These are phyloP conservation scores for Plasmodium knowlesi DNA, from an alignment of 169 alveolate species.

Conservation along the genomic window DNA sequence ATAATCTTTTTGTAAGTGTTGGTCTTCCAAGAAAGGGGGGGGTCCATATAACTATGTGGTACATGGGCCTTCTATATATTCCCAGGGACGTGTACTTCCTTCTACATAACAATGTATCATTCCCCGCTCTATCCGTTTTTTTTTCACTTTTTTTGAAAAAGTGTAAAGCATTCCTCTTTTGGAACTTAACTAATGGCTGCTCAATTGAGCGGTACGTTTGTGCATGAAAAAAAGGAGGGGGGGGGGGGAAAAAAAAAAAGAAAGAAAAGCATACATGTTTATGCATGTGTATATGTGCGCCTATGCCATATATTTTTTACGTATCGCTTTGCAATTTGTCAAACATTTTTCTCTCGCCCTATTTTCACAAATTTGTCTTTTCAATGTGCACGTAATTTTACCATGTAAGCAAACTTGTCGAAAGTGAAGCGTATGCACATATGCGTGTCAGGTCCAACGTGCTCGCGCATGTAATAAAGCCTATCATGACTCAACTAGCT, in stretches of 20 bases:
- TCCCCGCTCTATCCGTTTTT: not conserved
- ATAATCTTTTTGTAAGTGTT: not conserved
- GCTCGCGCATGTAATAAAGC: not conserved
- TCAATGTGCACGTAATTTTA: not conserved
- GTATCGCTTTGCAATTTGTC: not conserved
- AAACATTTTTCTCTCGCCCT: not conserved
- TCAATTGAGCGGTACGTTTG: not conserved
- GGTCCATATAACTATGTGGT: not conserved
- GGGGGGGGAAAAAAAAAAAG: not conserved
- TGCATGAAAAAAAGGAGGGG: not conserved
- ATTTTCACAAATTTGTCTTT: slow-evolving; percentile 24
- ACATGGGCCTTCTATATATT: not conserved
- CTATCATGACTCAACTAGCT: not conserved
- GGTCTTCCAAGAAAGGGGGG: not conserved
- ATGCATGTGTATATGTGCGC: not conserved
- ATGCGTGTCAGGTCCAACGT: not conserved
- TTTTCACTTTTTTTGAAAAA: not conserved
- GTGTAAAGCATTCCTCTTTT: not conserved
- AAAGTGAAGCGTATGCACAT: not conserved
- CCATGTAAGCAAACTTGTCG: not conserved
- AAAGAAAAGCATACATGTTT: slow-evolving; percentile 1
- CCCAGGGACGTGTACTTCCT: not conserved
- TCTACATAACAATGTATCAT: not conserved
- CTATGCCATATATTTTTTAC: not conserved
- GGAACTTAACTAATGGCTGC: not conserved